Evolutionary conservation across 2,329 filamentous ascomycete genomes (phyloP), one percentile per base, ranked within the genome.

Genomic region (Grosmannia serpens): DNA sequence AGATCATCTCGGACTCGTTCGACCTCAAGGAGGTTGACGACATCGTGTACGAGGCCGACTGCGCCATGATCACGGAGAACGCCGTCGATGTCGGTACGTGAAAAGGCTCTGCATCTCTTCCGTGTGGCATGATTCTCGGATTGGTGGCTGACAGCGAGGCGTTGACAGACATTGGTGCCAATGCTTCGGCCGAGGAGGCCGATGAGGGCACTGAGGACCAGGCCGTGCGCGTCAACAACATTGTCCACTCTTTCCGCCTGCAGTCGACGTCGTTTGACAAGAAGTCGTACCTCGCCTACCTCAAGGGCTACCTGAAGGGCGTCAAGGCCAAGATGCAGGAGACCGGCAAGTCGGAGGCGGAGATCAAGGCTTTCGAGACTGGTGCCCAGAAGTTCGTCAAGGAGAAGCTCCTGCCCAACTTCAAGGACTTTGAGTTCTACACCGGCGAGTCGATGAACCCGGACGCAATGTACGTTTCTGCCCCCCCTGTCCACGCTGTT

Each of bases 1-100:
- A 99, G 87, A 83, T 99, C 74, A 86, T 97, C 85, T 95, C 94
- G 70, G 92, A 97, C 79, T 94, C 88, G 67, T 96, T 87, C 79
- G 80, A 91, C 67, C 75, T 95, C 71, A 90, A 89, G 79, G 80
- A 87, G 73, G 72, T 92, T 64, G 88, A 91, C 73, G 85, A 83
- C 66, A 79, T 88, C 66, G 85, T 88, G 68, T 97, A 88, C 78
- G 92, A 97, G 80, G 87, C 86, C 71, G 87, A 99, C 78, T 96
- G 91, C 77, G 79, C 81, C 72, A 95, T 92, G 85, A 91, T 96
- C 77, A 84, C 83, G 61, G 80, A 91, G 74, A 90, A 85, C 64
- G 83, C 74, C 64, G 84, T 92, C 70, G 74, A 81, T 65, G 84
- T 95, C 70, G 80, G 88, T 91, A 73, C 65, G 85, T 82, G 26